Percentiles rank a stretch among this genome's conserved stretches.
Conservation (phyloP, 306 rosid species). For the Arachis hypogaea region DNA sequence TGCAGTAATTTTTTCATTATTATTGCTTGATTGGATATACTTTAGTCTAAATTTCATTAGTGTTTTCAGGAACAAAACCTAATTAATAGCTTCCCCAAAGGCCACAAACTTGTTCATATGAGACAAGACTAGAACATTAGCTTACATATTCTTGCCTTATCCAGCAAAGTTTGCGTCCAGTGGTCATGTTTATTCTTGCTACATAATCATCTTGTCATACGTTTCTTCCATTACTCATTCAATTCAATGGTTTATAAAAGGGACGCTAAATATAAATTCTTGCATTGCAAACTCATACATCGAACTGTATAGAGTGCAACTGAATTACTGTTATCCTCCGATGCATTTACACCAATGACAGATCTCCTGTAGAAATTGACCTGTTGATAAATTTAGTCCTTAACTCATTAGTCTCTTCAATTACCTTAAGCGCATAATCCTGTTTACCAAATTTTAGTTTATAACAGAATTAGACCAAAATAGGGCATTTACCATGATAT, state of each 20-base stretch:
- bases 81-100: too few species aligned
- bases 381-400: constrained; percentile 91
- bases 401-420: constrained; percentile 77
- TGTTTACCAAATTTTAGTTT: constrained; percentile 41
- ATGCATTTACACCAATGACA: constrained; percentile 66
- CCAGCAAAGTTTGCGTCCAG: neutral
- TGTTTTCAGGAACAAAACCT: too few species aligned
- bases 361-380: constrained; percentile 77
- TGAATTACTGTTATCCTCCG: constrained; percentile 14
- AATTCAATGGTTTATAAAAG: neutral
- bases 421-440: constrained; percentile 82
- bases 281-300: constrained; percentile 17
- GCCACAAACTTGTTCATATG: too few species aligned
- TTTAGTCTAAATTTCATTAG: too few species aligned
- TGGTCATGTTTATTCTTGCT: too few species aligned
- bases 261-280: constrained; percentile 29
- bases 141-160: neutral
- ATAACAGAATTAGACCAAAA: neutral
- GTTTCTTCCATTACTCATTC: neutral
- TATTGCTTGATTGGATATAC: too few species aligned
- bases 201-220: neutral
- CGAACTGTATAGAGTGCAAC: constrained; percentile 28
- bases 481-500: neutral
- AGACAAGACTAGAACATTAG: neutral
- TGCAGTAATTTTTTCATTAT: too few species aligned